Evolutionary conservation across 768 basidiomycete genomes (phyloP).

Genomic region (Hygrocybe punicea): DNA sequence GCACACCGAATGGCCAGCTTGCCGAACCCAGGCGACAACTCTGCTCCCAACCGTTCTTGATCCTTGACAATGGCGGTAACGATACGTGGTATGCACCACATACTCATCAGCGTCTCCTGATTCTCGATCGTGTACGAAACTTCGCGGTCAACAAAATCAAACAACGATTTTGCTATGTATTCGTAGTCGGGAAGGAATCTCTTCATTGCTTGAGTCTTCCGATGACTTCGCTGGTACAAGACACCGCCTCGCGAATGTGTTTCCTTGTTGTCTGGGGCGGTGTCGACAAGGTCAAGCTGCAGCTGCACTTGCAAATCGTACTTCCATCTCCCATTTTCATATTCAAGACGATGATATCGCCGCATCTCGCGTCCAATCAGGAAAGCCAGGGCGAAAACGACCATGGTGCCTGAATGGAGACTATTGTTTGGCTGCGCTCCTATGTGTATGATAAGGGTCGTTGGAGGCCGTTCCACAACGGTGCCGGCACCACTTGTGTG

Average conservation of each 20-base stretch:
- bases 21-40: conserved; percentile 13
- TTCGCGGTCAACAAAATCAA: conserved; percentile 8
- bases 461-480: neutral
- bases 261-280: conserved; percentile 17
- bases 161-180: conserved; percentile 13
- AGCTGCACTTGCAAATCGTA: conserved; percentile 13
- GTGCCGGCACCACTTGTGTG: neutral
- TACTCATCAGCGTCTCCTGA: conserved; percentile 18
- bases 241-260: conserved; percentile 12
- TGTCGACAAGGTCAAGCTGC: conserved; percentile 29
- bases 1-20: conserved; percentile 23
- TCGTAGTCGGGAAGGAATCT: conserved; percentile 22
- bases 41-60: conserved; percentile 13
- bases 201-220: conserved; percentile 16
- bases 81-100: conserved; percentile 13
- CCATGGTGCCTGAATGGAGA: conserved; percentile 30
- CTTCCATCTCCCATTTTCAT: neutral
- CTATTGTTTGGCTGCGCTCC: conserved; percentile 35
- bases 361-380: conserved; percentile 21
- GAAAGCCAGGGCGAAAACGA: conserved; percentile 26
- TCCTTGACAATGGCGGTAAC: conserved; percentile 15
- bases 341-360: conserved; percentile 1
- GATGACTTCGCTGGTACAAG: conserved; percentile 25
- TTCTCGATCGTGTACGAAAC: conserved; percentile 12
- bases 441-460: conserved; percentile 18